Evolutionary conservation across 768 basidiomycete genomes (phyloP).

Genomic region (Calocybe cyanea): DNA sequence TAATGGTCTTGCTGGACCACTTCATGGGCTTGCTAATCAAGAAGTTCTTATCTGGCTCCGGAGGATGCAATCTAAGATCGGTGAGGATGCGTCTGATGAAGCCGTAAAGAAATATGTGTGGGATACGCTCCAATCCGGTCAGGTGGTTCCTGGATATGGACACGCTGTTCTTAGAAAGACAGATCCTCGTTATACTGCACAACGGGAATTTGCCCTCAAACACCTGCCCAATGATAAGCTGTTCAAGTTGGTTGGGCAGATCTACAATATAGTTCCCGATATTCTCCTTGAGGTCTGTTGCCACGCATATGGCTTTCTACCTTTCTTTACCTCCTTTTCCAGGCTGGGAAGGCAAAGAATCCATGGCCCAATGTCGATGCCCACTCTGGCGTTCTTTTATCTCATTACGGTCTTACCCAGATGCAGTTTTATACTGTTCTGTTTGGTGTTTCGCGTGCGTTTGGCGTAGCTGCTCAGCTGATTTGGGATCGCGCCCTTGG

Average conservation of each 20-base stretch:
- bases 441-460: constrained; percentile 94
- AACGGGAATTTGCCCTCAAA: constrained; percentile 85
- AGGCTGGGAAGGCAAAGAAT: constrained; percentile 92
- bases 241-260: constrained; percentile 91
- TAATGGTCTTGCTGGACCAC: constrained; percentile 94
- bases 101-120: constrained; percentile 92
- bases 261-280: constrained; percentile 84
- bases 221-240: constrained; percentile 83
- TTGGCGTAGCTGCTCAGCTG: constrained; percentile 84
- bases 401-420: constrained; percentile 81
- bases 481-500: constrained; percentile 94
- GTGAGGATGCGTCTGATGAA: constrained; percentile 80
- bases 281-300: constrained; percentile 74
- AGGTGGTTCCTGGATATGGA: constrained; percentile 92
- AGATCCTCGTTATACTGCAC: constrained; percentile 89
- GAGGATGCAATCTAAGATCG: constrained; percentile 90
- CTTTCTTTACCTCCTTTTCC: constrained; percentile 7
- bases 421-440: constrained; percentile 98
- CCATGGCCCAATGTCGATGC: constrained; percentile 98
- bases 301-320: background rate
- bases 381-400: constrained; percentile 87
- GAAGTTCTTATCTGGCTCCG: constrained; percentile 93
- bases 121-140: constrained; percentile 88
- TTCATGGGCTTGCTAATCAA: constrained; percentile 97
- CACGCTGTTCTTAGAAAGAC: constrained; percentile 87